These are phyloP conservation scores for Tricholoma sp. DNA, from an alignment of 768 basidiomycete species.

Conservation along the genomic window DNA sequence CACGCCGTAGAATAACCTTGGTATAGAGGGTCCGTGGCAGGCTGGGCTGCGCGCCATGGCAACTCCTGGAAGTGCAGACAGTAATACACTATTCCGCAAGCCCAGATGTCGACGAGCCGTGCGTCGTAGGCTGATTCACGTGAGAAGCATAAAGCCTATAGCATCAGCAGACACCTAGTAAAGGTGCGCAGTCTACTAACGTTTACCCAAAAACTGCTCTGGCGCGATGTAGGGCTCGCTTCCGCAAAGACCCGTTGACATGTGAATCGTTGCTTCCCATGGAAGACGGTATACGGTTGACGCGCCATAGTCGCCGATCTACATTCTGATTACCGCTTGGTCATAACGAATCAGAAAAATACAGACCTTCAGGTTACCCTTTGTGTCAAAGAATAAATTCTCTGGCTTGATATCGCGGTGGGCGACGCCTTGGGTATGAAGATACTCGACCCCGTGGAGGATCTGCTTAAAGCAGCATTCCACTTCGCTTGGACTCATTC, in stretches of 20 bases:
- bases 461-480: constrained; percentile 99
- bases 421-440: constrained; percentile 95
- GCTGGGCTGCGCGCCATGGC: constrained; percentile 94
- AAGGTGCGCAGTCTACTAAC: constrained; percentile 51
- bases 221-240: constrained; percentile 99
- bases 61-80: constrained; percentile 98
- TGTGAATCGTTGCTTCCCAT: constrained; percentile 95
- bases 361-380: constrained; percentile 87
- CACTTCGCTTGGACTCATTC: constrained; percentile 86
- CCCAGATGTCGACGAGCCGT: constrained; percentile 96
- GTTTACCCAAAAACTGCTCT: constrained; percentile 94
- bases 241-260: constrained; percentile 95
- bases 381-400: constrained; percentile 90
- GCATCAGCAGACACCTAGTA: constrained; percentile 28
- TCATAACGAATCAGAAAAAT: background rate
- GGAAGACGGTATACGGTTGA: constrained; percentile 98
- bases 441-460: constrained; percentile 79
- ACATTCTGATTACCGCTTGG: background rate
- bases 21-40: constrained; percentile 69
- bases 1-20: constrained; percentile 65
- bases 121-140: constrained; percentile 82
- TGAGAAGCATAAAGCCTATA: constrained; percentile 23
- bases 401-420: constrained; percentile 99
- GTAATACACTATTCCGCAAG: constrained; percentile 95
- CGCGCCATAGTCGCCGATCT: constrained; percentile 99